Evolutionary conservation across 768 basidiomycete genomes (phyloP).

Genomic region (Phaffia tasmanica): DNA sequence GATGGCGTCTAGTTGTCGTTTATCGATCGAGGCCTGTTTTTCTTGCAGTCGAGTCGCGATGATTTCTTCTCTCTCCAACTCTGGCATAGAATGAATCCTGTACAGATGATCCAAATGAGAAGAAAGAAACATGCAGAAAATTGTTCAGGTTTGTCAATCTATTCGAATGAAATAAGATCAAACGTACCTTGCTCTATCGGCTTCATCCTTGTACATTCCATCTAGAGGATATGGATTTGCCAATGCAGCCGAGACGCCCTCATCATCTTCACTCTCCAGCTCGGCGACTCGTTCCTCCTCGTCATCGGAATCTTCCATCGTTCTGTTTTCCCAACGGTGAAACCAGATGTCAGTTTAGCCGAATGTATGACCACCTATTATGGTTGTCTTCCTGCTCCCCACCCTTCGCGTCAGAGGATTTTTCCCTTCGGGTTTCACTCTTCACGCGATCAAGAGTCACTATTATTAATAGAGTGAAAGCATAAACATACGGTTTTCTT

Average conservation of each 20-base stretch:
- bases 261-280: conserved; percentile 28
- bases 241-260: conserved; percentile 32
- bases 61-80: conserved; percentile 80
- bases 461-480: conserved; percentile 3
- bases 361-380: too few species aligned
- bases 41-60: conserved; percentile 70
- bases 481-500: conserved; percentile 1
- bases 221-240: conserved; percentile 76
- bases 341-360: conserved; percentile 45
- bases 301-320: conserved; percentile 30
- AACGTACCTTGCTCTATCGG: conserved; percentile 66
- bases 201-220: conserved; percentile 77
- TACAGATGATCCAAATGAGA: conserved; percentile 8
- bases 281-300: conserved; percentile 49
- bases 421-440: conserved; percentile 30
- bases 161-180: neutral
- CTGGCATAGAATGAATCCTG: conserved; percentile 68
- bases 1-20: conserved; percentile 61
- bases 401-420: conserved; percentile 9
- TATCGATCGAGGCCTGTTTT: conserved; percentile 62
- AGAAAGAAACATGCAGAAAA: conserved; percentile 19
- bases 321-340: neutral
- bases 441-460: conserved; percentile 33
- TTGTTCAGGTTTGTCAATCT: neutral
- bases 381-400: conserved; percentile 37